These are phyloP conservation scores for Pelargonium cotyledonis DNA, from an alignment of 441 rosid species.

Conservation along the genomic window DNA sequence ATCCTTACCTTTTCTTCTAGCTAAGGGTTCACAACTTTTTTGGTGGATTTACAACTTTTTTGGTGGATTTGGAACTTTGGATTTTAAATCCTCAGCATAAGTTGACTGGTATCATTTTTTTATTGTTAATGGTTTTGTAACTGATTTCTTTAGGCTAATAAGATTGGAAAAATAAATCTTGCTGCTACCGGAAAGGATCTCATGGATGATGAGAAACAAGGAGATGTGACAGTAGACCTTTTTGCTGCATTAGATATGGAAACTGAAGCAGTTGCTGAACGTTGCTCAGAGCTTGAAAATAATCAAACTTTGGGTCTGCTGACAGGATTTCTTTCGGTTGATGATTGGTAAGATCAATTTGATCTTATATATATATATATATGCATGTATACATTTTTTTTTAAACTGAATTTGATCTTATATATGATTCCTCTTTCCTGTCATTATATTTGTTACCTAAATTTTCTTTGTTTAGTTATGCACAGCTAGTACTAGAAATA, in stretches of 20 bases:
- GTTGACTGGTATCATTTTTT: constrained; percentile 5
- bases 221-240: constrained; percentile 90
- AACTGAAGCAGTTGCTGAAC: constrained; percentile 78
- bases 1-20: not conserved
- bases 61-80: not conserved
- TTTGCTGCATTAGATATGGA: constrained; percentile 93
- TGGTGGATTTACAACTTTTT: not conserved
- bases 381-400: too few relatives aligned
- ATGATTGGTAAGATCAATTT: constrained; percentile 70
- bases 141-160: constrained; percentile 65
- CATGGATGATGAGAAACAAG: constrained; percentile 99
- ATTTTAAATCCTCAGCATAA: not conserved
- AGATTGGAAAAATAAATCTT: constrained; percentile 95
- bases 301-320: constrained; percentile 96
- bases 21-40: not conserved
- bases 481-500: not conserved
- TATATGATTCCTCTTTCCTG: not conserved
- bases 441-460: not conserved
- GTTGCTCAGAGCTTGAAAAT: constrained; percentile 72
- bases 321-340: constrained; percentile 88
- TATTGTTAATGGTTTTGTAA: constrained; percentile 10
- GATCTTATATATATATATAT: not conserved
- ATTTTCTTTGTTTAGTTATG: not conserved
- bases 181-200: constrained; percentile 99
- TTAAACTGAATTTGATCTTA: constrained; percentile 11